Base-by-base conservation (phyloP, 2,329 filamentous ascomycete genomes). In the Harringtonia lauricola region DNA sequence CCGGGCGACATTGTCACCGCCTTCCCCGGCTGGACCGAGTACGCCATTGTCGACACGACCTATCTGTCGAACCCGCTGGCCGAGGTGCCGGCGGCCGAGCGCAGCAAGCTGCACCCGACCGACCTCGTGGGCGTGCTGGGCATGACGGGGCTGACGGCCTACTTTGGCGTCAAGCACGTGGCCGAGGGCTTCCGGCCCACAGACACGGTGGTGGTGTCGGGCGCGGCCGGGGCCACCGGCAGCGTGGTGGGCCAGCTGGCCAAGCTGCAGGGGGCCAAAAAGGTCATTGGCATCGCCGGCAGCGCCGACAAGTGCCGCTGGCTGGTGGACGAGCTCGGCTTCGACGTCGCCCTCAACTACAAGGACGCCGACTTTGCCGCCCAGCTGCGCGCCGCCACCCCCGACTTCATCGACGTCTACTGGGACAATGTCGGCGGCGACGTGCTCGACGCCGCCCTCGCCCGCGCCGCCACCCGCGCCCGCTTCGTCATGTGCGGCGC, bases 371-470 rank as follows among this genome's bases (percentile, higher is more conserved):
- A 77, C 45, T 85, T 83, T 57, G 68, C 64, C 52, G 59, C 69
- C 47, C 68, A 79, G 58, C 74, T 86, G 54, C 67, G 70, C 50
- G 70, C 69, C 35, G 76, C 73, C 5, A 83, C 79, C 9, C 66
- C 44, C 15, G 63, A 69, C 43, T 47, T 44, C 17, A 83, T 81
- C 46, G 77, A 83, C 59, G 76, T 86, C 13, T 86, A 79, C 63
- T 86, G 79, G 59, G 82, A 86, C 61, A 86, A 86, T 61, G 52
- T 83, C 22, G 81, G 81, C 21, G 82, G 81, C 14, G 77, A 83
- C 44, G 80, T 86, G 42, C 67, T 86, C 30, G 79, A 86, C 57
- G 58, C 76, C 49, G 80, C 78, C 36, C 66, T 87, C 33, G 64
- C 60, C 4, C 70, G 79, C n/a, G 81, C 83, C 46, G 80, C 78